Base-by-base conservation (phyloP, 2,329 filamentous ascomycete species). In the Alternaria hordeiaustralica region DNA sequence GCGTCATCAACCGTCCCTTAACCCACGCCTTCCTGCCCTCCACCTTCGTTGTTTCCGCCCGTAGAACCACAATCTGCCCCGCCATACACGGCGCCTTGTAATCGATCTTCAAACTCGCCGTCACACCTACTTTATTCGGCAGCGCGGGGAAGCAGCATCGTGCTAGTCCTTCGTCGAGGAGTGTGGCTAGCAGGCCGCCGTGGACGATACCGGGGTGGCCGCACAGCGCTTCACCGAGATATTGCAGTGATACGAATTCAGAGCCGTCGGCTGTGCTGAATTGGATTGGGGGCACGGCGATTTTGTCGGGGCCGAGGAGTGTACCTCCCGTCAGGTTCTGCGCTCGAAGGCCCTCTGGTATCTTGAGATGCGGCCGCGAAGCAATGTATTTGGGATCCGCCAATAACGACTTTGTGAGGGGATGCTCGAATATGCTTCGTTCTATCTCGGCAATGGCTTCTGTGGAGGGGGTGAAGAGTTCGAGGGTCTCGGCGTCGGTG, bases 21-120 rank as follows among this genome's bases (percentile, higher is more conserved):
- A 97, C 93, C 93, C 93, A 97, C 12, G 94, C 95, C 84, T 98
- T 98, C 66, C 96, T 87, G 1, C 96, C 95, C 77, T 98, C 94
- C 2, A 95, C 92, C 82, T 91, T 94, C 10, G 88, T 90, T 20
- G 94, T 97, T 77, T 89, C 87, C 5, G 93, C 94, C 65, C 87
- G 86, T 62, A 99, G 82, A 46, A 97, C 92, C 28, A 96, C 84
- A 76, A 91, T 96, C 64, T 87, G 87, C 21, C 88, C 87, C 6
- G 94, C 93, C 72, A 87, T 88, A 47, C 92, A 90, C 5, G 96
- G 96, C 65, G 88, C 89, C 72, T 91, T 89, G 81, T 97, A 99
- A 80, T 96, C 90, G 64, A 90, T 84, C 69, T 87, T 94, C 72
- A 99, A 83, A 75, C 90, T 95, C 55, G 95, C 96, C 44, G 96